phyloP scores from a whole-genome alignment of 1,284 basidiomycete genomes.

The Marasmius fiardii region DNA sequence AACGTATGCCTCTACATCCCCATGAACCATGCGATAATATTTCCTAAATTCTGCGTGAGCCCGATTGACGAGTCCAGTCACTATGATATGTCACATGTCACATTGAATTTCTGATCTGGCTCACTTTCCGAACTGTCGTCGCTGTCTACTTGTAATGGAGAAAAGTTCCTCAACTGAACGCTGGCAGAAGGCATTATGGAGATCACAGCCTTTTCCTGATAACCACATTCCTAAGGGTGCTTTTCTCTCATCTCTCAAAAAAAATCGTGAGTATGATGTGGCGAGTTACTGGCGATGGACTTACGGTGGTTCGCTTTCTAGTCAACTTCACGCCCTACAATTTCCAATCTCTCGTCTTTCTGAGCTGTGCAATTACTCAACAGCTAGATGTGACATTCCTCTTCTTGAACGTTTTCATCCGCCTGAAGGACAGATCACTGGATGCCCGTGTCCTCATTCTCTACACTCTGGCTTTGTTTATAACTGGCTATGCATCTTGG shows the following conservation, averaged over 20 bases:
- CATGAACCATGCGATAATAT: conserved; percentile 5
- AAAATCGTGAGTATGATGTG: conserved; percentile 60
- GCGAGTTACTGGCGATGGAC: conserved; percentile 3
- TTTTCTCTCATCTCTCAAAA: conserved; percentile 77
- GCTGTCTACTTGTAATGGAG: neutral
- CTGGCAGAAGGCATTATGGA: conserved; percentile 90
- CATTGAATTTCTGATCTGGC: neutral
- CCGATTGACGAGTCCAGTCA: too few species aligned
- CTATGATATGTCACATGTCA: too few species aligned
- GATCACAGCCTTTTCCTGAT: conserved; percentile 73
- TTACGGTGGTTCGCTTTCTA: conserved; percentile 26
- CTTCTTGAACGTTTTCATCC: conserved; percentile 80
- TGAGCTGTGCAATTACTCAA: conserved; percentile 81
- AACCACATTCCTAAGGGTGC: conserved; percentile 81
- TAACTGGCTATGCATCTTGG: conserved; percentile 62
- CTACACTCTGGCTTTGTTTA: conserved; percentile 57
- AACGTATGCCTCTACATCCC: neutral
- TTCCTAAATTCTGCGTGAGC: too few species aligned
- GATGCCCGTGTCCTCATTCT: conserved; percentile 72
- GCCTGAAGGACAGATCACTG: conserved; percentile 60
- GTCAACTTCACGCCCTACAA: conserved; percentile 76
- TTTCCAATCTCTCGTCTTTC: conserved; percentile 69
- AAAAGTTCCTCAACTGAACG: neutral
- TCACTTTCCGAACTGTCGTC: neutral
- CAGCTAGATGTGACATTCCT: conserved; percentile 79